phyloP scores from a whole-genome alignment of 1,284 basidiomycete genomes.

The Pterula multifida region DNA sequence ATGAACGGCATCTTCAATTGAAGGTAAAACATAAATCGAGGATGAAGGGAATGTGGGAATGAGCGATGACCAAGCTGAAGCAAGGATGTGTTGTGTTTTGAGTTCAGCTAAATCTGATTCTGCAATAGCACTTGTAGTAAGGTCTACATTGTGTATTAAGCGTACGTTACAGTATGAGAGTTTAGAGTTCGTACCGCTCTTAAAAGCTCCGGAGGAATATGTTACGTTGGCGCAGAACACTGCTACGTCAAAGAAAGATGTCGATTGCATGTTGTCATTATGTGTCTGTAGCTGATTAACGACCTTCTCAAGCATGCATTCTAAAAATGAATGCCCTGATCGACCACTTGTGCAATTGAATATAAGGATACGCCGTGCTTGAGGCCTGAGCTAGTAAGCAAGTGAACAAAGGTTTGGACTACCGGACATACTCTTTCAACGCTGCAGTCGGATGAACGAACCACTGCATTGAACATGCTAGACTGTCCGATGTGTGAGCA shows the following conservation, averaged over 20 bases:
- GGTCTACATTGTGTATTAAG: conserved; percentile 33
- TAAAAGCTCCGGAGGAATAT: conserved; percentile 79
- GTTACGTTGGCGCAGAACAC: conserved; percentile 97
- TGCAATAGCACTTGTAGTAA: conserved; percentile 58
- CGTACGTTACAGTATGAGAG: not conserved
- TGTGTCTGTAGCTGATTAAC: conserved; percentile 33
- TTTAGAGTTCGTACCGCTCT: conserved; percentile 59
- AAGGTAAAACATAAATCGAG: conserved; percentile 69
- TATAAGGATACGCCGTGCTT: conserved; percentile 53
- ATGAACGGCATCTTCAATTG: conserved; percentile 80
- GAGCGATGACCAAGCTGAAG: conserved; percentile 60
- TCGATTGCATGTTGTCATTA: conserved; percentile 22
- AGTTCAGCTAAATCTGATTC: conserved; percentile 54
- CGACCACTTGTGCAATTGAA: conserved; percentile 97
- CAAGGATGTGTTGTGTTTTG: conserved; percentile 68
- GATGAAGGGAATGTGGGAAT: conserved; percentile 47
- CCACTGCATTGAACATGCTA: conserved; percentile 84
- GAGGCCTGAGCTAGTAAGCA: conserved; percentile 11
- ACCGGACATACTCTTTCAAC: conserved; percentile 17
- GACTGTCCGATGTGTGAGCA: conserved; percentile 89
- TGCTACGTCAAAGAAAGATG: conserved; percentile 67
- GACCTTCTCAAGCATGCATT: conserved; percentile 39
- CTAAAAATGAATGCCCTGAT: conserved; percentile 66
- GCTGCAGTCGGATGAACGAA: conserved; percentile 49
- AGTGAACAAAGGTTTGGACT: conserved; percentile 11